These are phyloP conservation scores for Kluyveromyces lactis DNA, from an alignment of 805 yeast genomes.

Conservation along the genomic window DNA sequence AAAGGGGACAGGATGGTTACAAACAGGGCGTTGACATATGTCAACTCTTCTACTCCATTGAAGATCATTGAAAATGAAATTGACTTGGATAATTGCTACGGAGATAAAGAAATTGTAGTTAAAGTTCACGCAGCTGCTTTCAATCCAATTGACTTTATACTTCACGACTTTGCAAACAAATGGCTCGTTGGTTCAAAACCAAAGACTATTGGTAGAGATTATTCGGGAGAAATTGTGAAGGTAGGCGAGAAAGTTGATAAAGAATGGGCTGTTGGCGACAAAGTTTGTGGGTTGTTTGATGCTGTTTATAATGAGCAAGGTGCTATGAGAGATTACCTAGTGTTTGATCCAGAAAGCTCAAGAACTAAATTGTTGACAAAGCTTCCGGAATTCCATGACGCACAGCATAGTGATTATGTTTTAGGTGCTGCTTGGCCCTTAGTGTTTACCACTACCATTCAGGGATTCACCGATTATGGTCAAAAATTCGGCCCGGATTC, in stretches of 20 bases:
- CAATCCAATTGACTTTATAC: constrained; percentile 24
- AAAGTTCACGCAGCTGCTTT: constrained; percentile 25
- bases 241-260: constrained; percentile 17
- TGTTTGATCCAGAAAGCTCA: constrained; percentile 28
- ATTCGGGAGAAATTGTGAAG: constrained; percentile 22
- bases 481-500: constrained; percentile 35
- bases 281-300: constrained; percentile 20
- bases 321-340: constrained; percentile 39
- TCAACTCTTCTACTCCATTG: constrained; percentile 15
- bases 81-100: constrained; percentile 19
- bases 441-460: constrained; percentile 55
- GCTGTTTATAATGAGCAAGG: constrained; percentile 29
- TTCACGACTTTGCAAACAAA: constrained; percentile 11
- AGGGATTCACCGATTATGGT: constrained; percentile 26
- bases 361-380: constrained; percentile 27
- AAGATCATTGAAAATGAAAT: constrained; percentile 12
- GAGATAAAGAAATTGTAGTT: constrained; percentile 21
- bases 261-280: constrained; percentile 20
- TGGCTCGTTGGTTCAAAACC: constrained; percentile 5
- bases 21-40: constrained; percentile 20
- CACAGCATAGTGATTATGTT: constrained; percentile 15
- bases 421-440: constrained; percentile 49
- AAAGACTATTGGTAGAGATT: constrained; percentile 25
- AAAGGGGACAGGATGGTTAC: constrained; percentile 12
- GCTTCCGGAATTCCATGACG: constrained; percentile 13